phyloP scores from a whole-genome alignment of 1,139 yeast genomes.

The Lodderomyces orthopsilosis region DNA sequence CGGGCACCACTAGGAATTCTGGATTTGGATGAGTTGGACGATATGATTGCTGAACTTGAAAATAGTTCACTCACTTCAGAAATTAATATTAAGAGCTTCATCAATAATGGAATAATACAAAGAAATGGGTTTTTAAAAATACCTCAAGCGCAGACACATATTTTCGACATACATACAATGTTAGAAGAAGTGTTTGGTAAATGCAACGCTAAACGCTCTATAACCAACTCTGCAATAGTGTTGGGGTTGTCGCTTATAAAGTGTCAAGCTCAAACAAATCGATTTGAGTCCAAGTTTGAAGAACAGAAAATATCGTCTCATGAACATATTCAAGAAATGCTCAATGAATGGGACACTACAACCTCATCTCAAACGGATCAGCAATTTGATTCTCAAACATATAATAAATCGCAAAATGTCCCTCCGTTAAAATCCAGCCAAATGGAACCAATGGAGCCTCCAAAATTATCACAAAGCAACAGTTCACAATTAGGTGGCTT shows the following conservation, averaged over 20 bases:
- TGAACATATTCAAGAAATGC: conserved; percentile 20
- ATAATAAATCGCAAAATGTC: neutral
- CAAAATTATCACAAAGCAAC: neutral
- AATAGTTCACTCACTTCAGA: conserved; percentile 31
- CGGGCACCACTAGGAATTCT: conserved; percentile 23
- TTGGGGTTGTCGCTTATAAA: conserved; percentile 28
- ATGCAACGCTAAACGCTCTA: conserved; percentile 2
- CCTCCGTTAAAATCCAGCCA: neutral
- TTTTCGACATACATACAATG: conserved; percentile 9
- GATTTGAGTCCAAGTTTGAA: conserved; percentile 13
- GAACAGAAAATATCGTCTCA: conserved; percentile 17
- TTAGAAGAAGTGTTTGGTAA: conserved; percentile 5
- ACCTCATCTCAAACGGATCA: neutral
- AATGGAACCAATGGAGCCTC: neutral
- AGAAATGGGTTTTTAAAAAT: conserved; percentile 4
- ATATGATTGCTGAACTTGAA: conserved; percentile 49
- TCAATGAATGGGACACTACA: conserved; percentile 27
- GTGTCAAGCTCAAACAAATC: conserved; percentile 15
- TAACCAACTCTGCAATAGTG: conserved; percentile 13
- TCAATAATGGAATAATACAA: conserved; percentile 12
- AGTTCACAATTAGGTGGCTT: conserved; percentile 2
- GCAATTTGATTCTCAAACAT: conserved; percentile 7
- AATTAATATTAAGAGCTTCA: conserved; percentile 17
- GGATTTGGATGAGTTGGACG: conserved; percentile 44
- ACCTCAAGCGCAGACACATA: conserved; percentile 8